Evolutionary conservation across 108 stramenopile genomes (phyloP).

Genomic region (Conticribra guillardii): DNA sequence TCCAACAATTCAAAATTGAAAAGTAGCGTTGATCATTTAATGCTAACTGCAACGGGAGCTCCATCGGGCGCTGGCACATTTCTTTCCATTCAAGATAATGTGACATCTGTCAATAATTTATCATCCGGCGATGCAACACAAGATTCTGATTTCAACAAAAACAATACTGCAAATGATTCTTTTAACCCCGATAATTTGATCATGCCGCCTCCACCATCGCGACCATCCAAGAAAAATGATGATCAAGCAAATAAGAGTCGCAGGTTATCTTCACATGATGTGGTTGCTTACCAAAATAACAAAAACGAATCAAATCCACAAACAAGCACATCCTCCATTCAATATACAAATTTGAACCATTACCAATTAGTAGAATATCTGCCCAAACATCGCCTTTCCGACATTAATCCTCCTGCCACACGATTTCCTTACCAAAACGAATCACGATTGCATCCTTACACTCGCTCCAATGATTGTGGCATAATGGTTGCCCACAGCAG

Average conservation of each 20-base stretch:
- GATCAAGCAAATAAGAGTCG: too few species aligned
- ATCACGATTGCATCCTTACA: constrained; percentile 29
- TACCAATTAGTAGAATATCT: constrained; percentile 67
- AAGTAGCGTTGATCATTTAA: background rate
- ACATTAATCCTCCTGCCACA: constrained; percentile 71
- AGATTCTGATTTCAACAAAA: background rate
- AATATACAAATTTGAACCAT: constrained; percentile 1
- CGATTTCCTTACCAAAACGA: constrained; percentile 63
- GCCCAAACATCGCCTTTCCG: constrained; percentile 59
- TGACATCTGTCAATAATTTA: background rate
- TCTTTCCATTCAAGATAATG: constrained; percentile 20
- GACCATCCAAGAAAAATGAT: constrained; percentile 8
- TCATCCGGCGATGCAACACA: background rate
- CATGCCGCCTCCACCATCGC: constrained; percentile 35
- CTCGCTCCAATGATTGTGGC: background rate
- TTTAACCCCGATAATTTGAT: constrained; percentile 24
- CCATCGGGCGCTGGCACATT: constrained; percentile 25
- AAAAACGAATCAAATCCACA: constrained; percentile 26
- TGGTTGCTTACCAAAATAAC: too few species aligned
- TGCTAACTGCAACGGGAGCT: constrained; percentile 14
- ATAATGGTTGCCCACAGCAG: background rate
- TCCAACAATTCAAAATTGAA: background rate
- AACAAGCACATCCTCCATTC: background rate
- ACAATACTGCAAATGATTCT: background rate
- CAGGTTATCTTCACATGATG: too few species aligned